Evolutionary conservation across 257 asterid species (phyloP).

Genomic region (Anisodus acutangulus): DNA sequence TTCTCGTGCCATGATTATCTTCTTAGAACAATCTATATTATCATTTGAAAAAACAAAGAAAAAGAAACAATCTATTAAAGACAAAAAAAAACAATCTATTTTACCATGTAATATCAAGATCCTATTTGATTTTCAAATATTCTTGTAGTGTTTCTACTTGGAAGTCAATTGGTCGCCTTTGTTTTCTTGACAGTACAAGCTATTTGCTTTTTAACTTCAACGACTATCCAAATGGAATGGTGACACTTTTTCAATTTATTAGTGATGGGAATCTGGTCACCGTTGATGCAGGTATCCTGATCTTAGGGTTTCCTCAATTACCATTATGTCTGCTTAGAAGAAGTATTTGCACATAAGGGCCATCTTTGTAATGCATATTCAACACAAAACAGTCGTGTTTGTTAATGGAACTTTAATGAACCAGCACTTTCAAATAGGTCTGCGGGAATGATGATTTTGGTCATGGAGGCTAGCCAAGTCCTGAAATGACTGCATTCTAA

Average conservation of each 20-base stretch:
- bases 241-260: constrained; percentile 86
- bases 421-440: not conserved
- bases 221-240: constrained; percentile 95
- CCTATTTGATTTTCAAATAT: not conserved
- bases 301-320: not conserved
- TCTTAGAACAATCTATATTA: not conserved
- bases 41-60: not conserved
- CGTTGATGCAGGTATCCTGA: constrained; percentile 84
- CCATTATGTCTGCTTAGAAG: not conserved
- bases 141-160: not conserved
- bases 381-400: not conserved
- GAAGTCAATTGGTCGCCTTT: constrained; percentile 24
- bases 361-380: not conserved
- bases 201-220: constrained; percentile 95
- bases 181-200: constrained; percentile 47
- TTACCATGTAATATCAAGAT: not conserved
- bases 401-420: not conserved
- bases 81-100: not conserved
- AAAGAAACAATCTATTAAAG: no score
- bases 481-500: no score
- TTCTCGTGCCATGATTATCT: not conserved
- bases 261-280: constrained; percentile 96
- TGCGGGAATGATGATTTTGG: not conserved
- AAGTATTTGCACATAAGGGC: not conserved
- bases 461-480: no score